Base-by-base conservation (phyloP, 2,329 filamentous ascomycete species). In the Colletotrichum cuscutae region DNA sequence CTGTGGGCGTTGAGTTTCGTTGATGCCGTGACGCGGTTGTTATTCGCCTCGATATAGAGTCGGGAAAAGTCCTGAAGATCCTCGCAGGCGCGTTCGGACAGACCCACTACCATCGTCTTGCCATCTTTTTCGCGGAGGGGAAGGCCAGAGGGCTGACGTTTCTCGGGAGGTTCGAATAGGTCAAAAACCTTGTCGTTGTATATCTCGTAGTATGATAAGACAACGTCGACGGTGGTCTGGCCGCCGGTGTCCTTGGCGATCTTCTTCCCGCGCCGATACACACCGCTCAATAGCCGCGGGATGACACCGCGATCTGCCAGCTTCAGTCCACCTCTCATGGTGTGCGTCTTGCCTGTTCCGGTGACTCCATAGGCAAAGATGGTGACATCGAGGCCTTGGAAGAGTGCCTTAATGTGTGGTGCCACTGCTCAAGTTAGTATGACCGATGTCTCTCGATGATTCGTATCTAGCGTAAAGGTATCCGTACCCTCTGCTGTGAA, bases 171-270 rank as follows among this genome's bases (percentile, higher is more conserved):
- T 80, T 98, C 94, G 76, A 98, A 94, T 37, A 98, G 86, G 80
- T 98, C 95, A 79, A 92, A 98, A 24, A 98, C 95, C 80, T 96
- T 96, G 85, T 98, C 95, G 81, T 97, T 98, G 84, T 98, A 98
- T 76, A 98, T 98, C 81, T 98, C 95, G 84, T 97, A 98, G 84
- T 98, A 98, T 32, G 94, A 95, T 78, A 98, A 88, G 13, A 90
- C 87, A 19, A 98, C 94, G 9, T 90, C 86, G 26, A 97, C 94
- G 2, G 85, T 87, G 0, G 92, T 95, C 64, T 90, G 86, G 12
- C 92, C 94, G 5, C 88, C 86, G 2, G 91, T 89, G 78, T 97
- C 95, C 82, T 96, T 97, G 76, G 90, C 89, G 22, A 97, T 92
- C 86, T 97, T 97, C 82, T 95, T 94, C 75, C 93, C 92, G 73